Evolutionary conservation across 2,329 filamentous ascomycete species (phyloP), one percentile per base, ranked within the genome.

Genomic region (Scedosporium boydii): DNA sequence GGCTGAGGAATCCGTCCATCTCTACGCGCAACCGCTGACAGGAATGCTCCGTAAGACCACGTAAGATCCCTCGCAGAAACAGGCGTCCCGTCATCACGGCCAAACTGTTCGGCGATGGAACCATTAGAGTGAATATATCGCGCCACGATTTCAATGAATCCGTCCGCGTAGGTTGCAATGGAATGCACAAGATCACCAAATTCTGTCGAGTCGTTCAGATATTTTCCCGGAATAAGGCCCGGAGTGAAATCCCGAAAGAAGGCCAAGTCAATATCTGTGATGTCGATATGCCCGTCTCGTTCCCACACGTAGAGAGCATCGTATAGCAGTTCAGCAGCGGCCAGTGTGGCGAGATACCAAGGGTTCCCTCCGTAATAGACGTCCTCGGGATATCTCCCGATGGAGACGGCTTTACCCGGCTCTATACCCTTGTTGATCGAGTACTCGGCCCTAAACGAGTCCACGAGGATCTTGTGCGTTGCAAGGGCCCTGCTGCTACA

Each of bases 301-400:
- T 87, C 79, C 88, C 88, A 93, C 58, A 88, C 85, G 66, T 87
- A 87, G 1, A 92, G 69, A 0, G 90, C 87, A 68, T 89, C 87
- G 71, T 92, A 93, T 2, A 95, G 81, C 70, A 90, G 87, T 73
- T 95, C 90, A 3, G 90, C 90, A 0, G 89, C 89, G 1, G 88
- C 89, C 27, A 91, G 79, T 1, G 88, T 93, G 68, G 82, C 82
- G 14, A 93, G 80, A 68, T 91, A 90, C 90, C 90, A 93, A 1
- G 90, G 90, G 72, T 95, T 92, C 1, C 89, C 90, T 64, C 84
- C 84, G 72, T 87, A 88, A 74, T 93, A 95, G 4, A 78, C 74
- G 67, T 96, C 90, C 71, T 90, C 87, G 0, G 85, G 74, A 70
- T 91, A 91, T 64, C 88, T 78, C 53, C 88, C 88, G 6, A 88